Evolutionary conservation across 768 basidiomycete genomes (phyloP), one percentile per base, ranked within the genome.

Genomic region (Baorangia bicolor): DNA sequence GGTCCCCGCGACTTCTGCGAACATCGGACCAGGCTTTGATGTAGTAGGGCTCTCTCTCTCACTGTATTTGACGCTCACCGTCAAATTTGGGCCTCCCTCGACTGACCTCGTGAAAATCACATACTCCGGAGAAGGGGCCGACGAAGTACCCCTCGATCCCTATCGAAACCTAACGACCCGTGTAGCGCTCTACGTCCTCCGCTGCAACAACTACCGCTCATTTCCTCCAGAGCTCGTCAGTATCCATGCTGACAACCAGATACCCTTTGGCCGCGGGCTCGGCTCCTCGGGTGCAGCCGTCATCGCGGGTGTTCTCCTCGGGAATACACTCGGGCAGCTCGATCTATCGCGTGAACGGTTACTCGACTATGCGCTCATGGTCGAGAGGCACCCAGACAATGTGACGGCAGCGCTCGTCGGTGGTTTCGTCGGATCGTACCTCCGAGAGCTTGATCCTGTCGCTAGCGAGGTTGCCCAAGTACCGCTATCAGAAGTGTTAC

Each of bases 281-380:
- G 97, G 97, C 45, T 98, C 96, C 0, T 98, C 97, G 1, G 96
- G 96, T 14, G 97, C 97, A 4, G 96, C 97, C n/a, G 97, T 99
- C 64, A 91, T 99, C 65, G 96, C 94, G 1, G 97, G 97, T 39
- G 94, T 97, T 33, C 80, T 96, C 31, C 83, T 99, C 42, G 97
- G 87, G 34, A 82, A 94, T 67, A 79, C 84, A n/a, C 78, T 98
- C 23, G 96, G 91, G 16, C 61, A 81, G 18, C 81, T 98, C 57
- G 67, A 79, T 23, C 84, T 98, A 12, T 72, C 89, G 14, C 76
- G 70, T 28, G 81, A 79, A 40, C 85, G 97, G 25, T 77, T 96
- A 64, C 84, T 98, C 57, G 97, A 99, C 75, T 96, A 92, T 67
- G 95, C 96, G 2, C 80, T 99, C 51, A 99, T 99, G 97, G 94